A percentile compares a stretch with the other conserved stretches of the same genome.
Evolutionary conservation across 192 early-diverging fungal species (phyloP).

Genomic region (Spinellus fusiger): DNA sequence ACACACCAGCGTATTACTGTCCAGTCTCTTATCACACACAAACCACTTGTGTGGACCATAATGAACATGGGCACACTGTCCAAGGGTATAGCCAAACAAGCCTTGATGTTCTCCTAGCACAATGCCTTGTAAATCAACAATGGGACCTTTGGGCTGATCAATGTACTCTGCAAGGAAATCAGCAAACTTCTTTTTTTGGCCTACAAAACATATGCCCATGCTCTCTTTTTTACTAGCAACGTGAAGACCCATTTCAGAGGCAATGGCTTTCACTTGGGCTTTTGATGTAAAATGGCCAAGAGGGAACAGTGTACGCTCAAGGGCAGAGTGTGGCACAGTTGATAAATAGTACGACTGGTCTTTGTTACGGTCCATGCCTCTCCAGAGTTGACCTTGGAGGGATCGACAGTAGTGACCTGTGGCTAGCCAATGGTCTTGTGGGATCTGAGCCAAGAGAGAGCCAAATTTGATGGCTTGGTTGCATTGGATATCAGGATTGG

Average conservation of each 20-base stretch:
- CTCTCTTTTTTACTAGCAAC: constrained; percentile 73
- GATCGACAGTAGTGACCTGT: constrained; percentile 54
- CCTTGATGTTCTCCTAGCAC: constrained; percentile 55
- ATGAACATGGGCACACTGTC: constrained; percentile 65
- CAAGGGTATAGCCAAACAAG: constrained; percentile 71
- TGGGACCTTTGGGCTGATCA: constrained; percentile 24
- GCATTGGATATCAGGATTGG: constrained; percentile 91
- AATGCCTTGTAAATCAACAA: constrained; percentile 21
- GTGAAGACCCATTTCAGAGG: constrained; percentile 43
- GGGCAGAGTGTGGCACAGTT: constrained; percentile 41
- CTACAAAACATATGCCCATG: constrained; percentile 97
- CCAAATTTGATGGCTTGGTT: constrained; percentile 95
- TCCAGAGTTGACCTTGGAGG: constrained; percentile 28
- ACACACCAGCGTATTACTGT: constrained; percentile 56
- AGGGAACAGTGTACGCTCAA: constrained; percentile 66
- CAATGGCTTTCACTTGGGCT: constrained; percentile 65
- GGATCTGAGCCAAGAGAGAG: constrained; percentile 55
- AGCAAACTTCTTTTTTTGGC: constrained; percentile 68
- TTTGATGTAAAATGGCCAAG: constrained; percentile 67
- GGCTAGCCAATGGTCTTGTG: constrained; percentile 28
- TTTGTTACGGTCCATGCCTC: constrained; percentile 63
- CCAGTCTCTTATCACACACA: constrained; percentile 62
- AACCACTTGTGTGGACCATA: constrained; percentile 64
- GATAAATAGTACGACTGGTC: constrained; percentile 96
- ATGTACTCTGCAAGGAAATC: constrained; percentile 49